Base-by-base conservation (phyloP, 805 yeast genomes). In the Candida patagonica region DNA sequence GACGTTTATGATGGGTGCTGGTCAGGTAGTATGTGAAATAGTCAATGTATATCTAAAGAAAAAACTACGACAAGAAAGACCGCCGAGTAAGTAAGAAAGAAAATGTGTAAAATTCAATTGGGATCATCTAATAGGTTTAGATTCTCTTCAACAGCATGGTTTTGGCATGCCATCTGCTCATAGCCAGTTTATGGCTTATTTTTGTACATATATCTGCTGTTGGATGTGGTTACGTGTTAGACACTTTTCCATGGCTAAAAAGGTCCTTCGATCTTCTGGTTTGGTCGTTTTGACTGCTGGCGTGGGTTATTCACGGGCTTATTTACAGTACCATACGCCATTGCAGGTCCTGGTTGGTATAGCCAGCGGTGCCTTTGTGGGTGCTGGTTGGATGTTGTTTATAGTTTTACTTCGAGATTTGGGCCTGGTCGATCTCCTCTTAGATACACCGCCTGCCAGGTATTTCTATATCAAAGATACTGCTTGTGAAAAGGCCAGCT, bases 91-190 rank as follows among this genome's bases (percentile, higher is more conserved):
- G 48, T 42, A n/a, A n/a, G 10, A 25, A 25, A 25, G n/a, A 25
- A 25, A 25, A 25, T 25, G 27, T 25, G 27, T 25, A 10, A 15
- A 33, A 17, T 17, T 12, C 19, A 17, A 9, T 24, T 35, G 40
- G 9, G 12, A 25, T 10, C 13, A n/a, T n/a, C n/a, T n/a, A n/a
- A n/a, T n/a, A n/a, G 7, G 13, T 33, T 12, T 19, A 15, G 26
- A 13, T 22, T 35, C 24, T 25, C 19, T 42, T 37, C 40, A 40
- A n/a, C 59, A 55, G 2, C 55, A 81, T 46, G 78, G 81, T 1
- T 87, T 80, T 57, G 98, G 98, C 0, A 89, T 89, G 96, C 98
- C 98, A 0, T 78, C 88, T 39, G 96, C 98, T 1, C 98, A 89
- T 60, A 77, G 95, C 0, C 98, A 89, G 62, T 92, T 88, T 59